Percentiles rank a stretch among this genome's conserved stretches.
Evolutionary conservation across 2,329 filamentous ascomycete species (phyloP).

Genomic region (Chaetomium sp.): DNA sequence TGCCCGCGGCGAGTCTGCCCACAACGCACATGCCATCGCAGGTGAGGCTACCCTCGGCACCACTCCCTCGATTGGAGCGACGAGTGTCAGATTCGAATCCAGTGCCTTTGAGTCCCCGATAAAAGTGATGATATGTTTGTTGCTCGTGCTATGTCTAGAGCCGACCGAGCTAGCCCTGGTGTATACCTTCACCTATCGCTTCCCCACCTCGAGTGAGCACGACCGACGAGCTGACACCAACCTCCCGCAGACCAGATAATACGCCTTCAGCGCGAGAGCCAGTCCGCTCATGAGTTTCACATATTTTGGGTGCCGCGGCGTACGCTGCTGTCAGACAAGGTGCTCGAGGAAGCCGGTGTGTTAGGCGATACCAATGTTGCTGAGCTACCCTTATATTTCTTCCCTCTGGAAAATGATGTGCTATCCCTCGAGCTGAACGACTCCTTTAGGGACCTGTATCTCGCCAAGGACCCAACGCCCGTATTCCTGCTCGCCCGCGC

Average conservation of each 20-base stretch:
- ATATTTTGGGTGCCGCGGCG: conserved; percentile 94
- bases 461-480: conserved; percentile 86
- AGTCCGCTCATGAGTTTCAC: conserved; percentile 90
- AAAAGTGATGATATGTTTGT: conserved; percentile 8
- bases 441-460: conserved; percentile 78
- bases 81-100: too few species aligned
- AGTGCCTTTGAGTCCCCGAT: conserved; percentile 25
- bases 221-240: conserved; percentile 50
- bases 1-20: conserved; percentile 80
- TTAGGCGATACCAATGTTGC: conserved; percentile 85
- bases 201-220: conserved; percentile 38
- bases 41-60: conserved; percentile 49
- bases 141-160: conserved; percentile 14
- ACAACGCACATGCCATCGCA: conserved; percentile 77
- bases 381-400: conserved; percentile 82
- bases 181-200: conserved; percentile 14
- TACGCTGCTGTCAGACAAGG: conserved; percentile 82
- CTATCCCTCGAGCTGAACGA: conserved; percentile 86
- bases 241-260: conserved; percentile 72
- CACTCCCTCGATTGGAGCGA: neutral
- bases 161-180: conserved; percentile 17
- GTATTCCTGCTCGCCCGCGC: conserved; percentile 84
- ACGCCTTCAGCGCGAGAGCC: conserved; percentile 77
- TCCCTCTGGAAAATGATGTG: conserved; percentile 85
- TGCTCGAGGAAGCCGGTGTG: conserved; percentile 88